Base-by-base conservation (phyloP, 2,329 filamentous ascomycete genomes). In the Fusarium sp. region DNA sequence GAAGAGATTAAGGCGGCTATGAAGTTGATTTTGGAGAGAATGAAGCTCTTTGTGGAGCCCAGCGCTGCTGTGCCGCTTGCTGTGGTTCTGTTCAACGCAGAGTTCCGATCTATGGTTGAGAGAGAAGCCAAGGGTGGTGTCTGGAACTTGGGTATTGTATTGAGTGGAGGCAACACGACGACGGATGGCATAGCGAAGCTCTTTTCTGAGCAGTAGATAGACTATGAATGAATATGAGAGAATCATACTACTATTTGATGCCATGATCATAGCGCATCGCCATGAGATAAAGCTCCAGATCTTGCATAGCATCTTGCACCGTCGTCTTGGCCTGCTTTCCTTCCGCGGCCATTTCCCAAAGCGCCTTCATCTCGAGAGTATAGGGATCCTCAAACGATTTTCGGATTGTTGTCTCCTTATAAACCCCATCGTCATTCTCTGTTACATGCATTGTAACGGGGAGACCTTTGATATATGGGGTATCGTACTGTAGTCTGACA, bases 381-480 rank as follows among this genome's bases (percentile, higher is more conserved):
- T 81, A 83, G 0, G 79, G 71, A 56, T 83, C 81, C 23, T 81
- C 76, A 50, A 85, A 89, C 0, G 83, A 84, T 37, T 77, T 80
- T 30, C 81, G 73, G 5, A 86, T 73, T 2, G 59, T 75, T 3
- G 77, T 75, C 67, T 83, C 82, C 52, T 80, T 77, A 41, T 77
- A 83, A 16, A 76, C 78, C 0, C 77, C 81, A 13, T 80, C 77
- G 7, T 64, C 51, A 14, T 78, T 78, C 44, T 88, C 85, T 8
- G 80, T 73, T 11, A 88, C 77, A 0, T 75, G 77, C 56, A 88
- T 81, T 8, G 79, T 83, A 25, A 86, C 84, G 0, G 84, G 84
- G 3, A 88, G 75, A 0, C 83, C 86, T 67, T 87, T 87, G n/a
- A 88, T 79, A 58, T 85, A 88, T 0, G 88, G 88, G 1, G 86